Conservation (phyloP, 805 yeast genomes). For the Zygotorulaspora florentina region DNA sequence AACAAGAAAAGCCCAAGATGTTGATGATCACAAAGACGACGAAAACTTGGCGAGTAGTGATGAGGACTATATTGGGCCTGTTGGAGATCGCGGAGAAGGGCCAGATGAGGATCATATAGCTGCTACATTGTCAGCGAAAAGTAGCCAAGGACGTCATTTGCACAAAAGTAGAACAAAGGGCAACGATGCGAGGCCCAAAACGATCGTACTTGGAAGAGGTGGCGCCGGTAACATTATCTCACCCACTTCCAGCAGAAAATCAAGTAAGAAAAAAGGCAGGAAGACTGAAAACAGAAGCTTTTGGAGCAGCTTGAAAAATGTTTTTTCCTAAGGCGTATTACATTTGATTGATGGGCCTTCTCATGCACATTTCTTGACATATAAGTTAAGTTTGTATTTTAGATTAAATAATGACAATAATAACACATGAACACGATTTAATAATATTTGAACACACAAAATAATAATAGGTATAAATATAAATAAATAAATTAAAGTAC, state of each 20-base stretch:
- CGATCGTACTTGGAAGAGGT: constrained; percentile 33
- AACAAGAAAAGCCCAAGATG: constrained; percentile 64
- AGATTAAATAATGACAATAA: background rate
- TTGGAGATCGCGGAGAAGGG: constrained; percentile 1
- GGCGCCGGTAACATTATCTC: constrained; percentile 37
- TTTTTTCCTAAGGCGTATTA: constrained; percentile 13
- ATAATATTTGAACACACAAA: background rate
- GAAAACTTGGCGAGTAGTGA: constrained; percentile 9
- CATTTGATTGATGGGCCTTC: constrained; percentile 9
- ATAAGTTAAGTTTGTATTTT: no score
- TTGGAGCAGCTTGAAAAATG: constrained; percentile 16
- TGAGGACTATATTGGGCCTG: constrained; percentile 13
- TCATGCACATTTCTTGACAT: background rate
- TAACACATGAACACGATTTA: background rate
- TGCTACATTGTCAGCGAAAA: constrained; percentile 7
- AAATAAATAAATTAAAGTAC: constrained; percentile 4
- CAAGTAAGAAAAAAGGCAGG: constrained; percentile 7
- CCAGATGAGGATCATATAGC: constrained; percentile 5
- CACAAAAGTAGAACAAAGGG: constrained; percentile 5
- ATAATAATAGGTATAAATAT: background rate
- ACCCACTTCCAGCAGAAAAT: constrained; percentile 21
- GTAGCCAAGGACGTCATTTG: constrained; percentile 1
- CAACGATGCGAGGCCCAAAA: constrained; percentile 17
- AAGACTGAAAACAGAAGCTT: constrained; percentile 13
- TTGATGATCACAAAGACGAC: constrained; percentile 40